Conservation (phyloP, 345 rosid species). For the Gossypioides kirkii region DNA sequence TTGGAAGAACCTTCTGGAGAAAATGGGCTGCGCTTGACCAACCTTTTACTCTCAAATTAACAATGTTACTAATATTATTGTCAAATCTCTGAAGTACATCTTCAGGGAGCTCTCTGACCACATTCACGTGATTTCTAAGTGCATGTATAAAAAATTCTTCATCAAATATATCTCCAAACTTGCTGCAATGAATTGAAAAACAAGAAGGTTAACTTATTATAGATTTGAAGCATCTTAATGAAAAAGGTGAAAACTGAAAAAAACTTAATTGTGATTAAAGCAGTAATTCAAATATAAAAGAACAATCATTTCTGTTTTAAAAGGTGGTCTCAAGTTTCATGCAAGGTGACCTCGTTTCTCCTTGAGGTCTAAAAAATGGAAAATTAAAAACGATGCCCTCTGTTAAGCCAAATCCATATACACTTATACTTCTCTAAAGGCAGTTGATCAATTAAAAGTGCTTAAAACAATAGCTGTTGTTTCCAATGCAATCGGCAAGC, state of each 20-base stretch:
- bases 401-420: background rate
- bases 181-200: slow-evolving; percentile 44
- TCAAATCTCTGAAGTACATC: slow-evolving; percentile 79
- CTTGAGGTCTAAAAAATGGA: background rate
- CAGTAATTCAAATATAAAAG: background rate
- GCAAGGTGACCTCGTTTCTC: background rate
- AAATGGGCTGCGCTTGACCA: slow-evolving; percentile 89
- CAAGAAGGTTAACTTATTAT: background rate
- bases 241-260: background rate
- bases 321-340: background rate
- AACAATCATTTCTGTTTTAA: background rate
- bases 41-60: slow-evolving; percentile 85
- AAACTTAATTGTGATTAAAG: background rate
- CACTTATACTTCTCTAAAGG: background rate
- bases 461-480: background rate
- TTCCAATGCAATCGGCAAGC: background rate
- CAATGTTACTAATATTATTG: slow-evolving; percentile 82
- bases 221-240: background rate
- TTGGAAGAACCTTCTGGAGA: slow-evolving; percentile 88
- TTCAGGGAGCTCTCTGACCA: slow-evolving; percentile 70
- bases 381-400: background rate
- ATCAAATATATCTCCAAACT: slow-evolving; percentile 89
- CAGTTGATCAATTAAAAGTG: background rate
- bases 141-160: slow-evolving; percentile 80
- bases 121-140: slow-evolving; percentile 68